Evolutionary conservation across 1,139 yeast genomes (phyloP).

Genomic region (Nakaseomyces delphensis): DNA sequence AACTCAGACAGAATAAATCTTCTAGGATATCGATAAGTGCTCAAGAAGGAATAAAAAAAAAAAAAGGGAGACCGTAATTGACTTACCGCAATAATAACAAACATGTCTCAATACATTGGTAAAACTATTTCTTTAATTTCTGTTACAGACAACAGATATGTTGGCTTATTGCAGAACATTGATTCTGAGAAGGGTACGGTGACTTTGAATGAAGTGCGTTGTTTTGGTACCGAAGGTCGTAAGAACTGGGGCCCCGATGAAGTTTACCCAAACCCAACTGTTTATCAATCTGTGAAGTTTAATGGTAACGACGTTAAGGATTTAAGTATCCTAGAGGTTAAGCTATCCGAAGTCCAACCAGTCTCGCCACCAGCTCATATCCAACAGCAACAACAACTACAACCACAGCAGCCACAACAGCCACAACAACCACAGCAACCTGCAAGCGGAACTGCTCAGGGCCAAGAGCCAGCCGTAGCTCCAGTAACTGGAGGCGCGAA

Average conservation of each 20-base stretch:
- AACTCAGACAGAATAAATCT: no score
- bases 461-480: no score
- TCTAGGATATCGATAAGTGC: no score
- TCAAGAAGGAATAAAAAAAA: not conserved
- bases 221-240: constrained; percentile 92
- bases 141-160: constrained; percentile 77
- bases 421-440: not conserved
- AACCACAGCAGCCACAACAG: constrained; percentile 2
- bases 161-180: constrained; percentile 77
- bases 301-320: constrained; percentile 92
- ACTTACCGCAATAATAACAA: not conserved
- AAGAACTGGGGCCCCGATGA: constrained; percentile 64
- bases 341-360: constrained; percentile 30
- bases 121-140: constrained; percentile 86
- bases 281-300: constrained; percentile 74
- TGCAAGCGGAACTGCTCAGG: constrained; percentile 1
- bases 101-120: constrained; percentile 83
- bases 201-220: constrained; percentile 70
- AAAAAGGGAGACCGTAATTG: no score
- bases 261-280: constrained; percentile 63
- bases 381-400: constrained; percentile 5
- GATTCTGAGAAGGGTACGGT: constrained; percentile 90
- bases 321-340: constrained; percentile 65
- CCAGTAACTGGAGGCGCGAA: no score
- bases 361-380: constrained; percentile 22